Conservation (phyloP, 2,329 filamentous ascomycete genomes). For the Colletotrichum orchidophilum region DNA sequence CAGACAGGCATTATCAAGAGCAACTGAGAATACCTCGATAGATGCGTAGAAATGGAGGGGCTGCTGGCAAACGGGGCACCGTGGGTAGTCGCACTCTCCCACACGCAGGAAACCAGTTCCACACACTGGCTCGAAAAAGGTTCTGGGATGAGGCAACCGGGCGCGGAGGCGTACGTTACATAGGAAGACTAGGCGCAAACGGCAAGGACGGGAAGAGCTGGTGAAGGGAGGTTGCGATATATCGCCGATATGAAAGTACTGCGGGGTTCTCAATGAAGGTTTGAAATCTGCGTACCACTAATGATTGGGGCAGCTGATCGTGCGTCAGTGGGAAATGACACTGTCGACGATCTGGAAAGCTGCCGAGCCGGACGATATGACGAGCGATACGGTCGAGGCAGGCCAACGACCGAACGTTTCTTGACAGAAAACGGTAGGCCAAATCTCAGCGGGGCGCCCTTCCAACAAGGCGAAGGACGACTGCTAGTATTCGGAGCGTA, state of each 20-base stretch:
- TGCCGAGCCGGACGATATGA: neutral
- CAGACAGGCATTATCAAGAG: slow-evolving; percentile 11
- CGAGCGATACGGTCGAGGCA: neutral
- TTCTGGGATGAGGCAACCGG: neutral
- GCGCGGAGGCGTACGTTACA: neutral
- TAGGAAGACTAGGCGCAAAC: slow-evolving; percentile 5
- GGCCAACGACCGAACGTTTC: neutral
- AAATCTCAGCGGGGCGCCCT: neutral
- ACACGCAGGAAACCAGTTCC: neutral
- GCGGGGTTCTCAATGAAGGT: slow-evolving; percentile 3
- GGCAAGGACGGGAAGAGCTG: neutral
- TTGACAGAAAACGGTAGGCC: neutral
- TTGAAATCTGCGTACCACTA: slow-evolving; percentile 15
- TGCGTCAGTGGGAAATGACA: neutral
- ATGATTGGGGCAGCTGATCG: neutral
- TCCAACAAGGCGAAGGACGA: neutral
- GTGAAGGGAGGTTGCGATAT: neutral
- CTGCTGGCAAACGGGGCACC: slow-evolving; percentile 16
- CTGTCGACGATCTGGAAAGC: neutral
- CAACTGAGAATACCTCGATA: slow-evolving; percentile 14
- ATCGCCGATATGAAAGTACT: neutral
- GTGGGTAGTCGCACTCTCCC: slow-evolving; percentile 4
- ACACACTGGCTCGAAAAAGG: neutral
- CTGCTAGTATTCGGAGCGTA: neutral
- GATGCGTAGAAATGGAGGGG: slow-evolving; percentile 18